These are phyloP conservation scores for Colletotrichum nymphaeae DNA, from an alignment of 2,329 filamentous ascomycete species.

Conservation along the genomic window DNA sequence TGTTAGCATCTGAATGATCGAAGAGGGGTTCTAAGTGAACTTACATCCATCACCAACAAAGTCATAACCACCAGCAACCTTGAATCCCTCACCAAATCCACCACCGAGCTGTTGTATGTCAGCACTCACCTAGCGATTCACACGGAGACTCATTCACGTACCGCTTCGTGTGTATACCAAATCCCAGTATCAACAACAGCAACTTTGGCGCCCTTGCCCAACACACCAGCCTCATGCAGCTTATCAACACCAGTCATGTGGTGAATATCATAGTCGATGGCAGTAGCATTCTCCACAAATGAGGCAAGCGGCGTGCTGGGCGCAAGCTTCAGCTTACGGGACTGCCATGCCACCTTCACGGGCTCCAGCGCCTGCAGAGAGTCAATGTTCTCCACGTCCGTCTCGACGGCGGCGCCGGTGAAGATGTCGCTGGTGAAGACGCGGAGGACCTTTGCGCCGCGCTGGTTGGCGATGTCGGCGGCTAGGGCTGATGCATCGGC, in stretches of 20 bases:
- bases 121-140: background rate
- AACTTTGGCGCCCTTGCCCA: conserved; percentile 22
- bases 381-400: conserved; percentile 32
- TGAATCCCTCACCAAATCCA: conserved; percentile 28
- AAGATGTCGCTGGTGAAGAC: conserved; percentile 46
- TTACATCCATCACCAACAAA: conserved; percentile 29
- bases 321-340: conserved; percentile 11
- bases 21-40: conserved; percentile 32
- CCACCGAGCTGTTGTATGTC: conserved; percentile 17
- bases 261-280: conserved; percentile 47
- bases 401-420: conserved; percentile 34
- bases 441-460: conserved; percentile 25
- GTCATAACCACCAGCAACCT: conserved; percentile 30
- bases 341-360: conserved; percentile 32
- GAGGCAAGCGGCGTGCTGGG: conserved; percentile 5
- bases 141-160: background rate
- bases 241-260: conserved; percentile 53
- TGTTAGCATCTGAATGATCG: background rate
- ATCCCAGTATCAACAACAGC: conserved; percentile 30
- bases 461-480: conserved; percentile 5
- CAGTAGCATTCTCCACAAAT: conserved; percentile 27
- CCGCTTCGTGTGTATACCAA: conserved; percentile 30
- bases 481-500: conserved; percentile 12
- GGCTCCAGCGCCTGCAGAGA: conserved; percentile 29
- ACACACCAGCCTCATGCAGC: conserved; percentile 48